These are phyloP conservation scores for Bacidia gigantensis DNA, from an alignment of 495 filamentous ascomycete species.

Conservation along the genomic window DNA sequence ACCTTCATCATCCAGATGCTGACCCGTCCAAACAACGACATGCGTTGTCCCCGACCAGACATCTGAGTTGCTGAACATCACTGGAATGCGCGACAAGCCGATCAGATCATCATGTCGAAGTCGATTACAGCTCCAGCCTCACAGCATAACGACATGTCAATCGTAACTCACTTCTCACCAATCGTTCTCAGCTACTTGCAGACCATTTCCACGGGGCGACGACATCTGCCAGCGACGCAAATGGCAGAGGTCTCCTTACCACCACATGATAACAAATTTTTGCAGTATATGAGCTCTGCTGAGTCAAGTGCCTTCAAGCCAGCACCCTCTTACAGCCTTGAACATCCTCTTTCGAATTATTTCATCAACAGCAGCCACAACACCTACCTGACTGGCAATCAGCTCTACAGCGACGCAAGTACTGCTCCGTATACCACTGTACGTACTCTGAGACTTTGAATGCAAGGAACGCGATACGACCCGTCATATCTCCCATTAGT, in stretches of 20 bases:
- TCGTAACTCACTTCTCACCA: conserved; percentile 7
- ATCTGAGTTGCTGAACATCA: not conserved
- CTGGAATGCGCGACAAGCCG: too few relatives aligned
- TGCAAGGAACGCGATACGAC: too few relatives aligned
- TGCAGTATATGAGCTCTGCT: conserved; percentile 46
- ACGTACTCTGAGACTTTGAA: conserved; percentile 19
- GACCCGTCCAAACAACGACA: too few relatives aligned
- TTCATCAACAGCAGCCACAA: conserved; percentile 91
- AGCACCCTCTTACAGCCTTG: conserved; percentile 33
- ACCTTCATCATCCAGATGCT: too few relatives aligned
- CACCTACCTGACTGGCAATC: conserved; percentile 86
- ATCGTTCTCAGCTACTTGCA: conserved; percentile 11
- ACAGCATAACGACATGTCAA: not conserved
- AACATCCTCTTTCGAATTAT: conserved; percentile 67
- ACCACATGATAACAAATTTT: conserved; percentile 29
- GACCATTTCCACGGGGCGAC: conserved; percentile 10
- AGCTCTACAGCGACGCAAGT: conserved; percentile 71
- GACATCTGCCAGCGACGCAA: conserved; percentile 10
- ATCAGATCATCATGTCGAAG: not conserved
- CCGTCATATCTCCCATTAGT: not conserved
- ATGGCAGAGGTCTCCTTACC: conserved; percentile 6
- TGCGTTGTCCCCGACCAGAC: too few relatives aligned
- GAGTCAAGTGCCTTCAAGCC: conserved; percentile 31
- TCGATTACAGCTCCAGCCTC: not conserved
- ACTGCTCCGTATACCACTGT: conserved; percentile 75